Percentiles rank a stretch among this genome's conserved stretches.
Evolutionary conservation across 768 basidiomycete species (phyloP).

Genomic region (Lentinula sp.): DNA sequence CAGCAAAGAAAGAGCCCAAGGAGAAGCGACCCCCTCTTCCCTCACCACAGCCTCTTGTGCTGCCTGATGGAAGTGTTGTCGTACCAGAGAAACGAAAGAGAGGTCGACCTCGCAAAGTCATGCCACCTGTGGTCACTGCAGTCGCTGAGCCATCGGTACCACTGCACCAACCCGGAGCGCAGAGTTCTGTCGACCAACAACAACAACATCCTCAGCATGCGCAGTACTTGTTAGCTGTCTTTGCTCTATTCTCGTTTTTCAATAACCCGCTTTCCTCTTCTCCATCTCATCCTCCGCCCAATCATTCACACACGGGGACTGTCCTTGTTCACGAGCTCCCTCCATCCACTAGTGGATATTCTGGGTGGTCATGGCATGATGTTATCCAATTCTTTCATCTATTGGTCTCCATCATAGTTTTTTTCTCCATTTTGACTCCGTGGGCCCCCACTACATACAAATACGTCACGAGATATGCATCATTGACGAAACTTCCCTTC

Average conservation of each 20-base stretch:
- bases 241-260: slow-evolving; percentile 83
- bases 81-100: slow-evolving; percentile 78
- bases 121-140: slow-evolving; percentile 35
- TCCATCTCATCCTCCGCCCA: slow-evolving; percentile 13
- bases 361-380: slow-evolving; percentile 43
- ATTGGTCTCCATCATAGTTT: slow-evolving; percentile 55
- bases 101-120: slow-evolving; percentile 73
- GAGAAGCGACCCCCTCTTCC: slow-evolving; percentile 26
- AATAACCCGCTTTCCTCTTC: slow-evolving; percentile 56
- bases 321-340: slow-evolving; percentile 40
- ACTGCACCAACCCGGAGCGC: slow-evolving; percentile 1
- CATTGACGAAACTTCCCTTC: not conserved
- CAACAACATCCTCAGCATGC: slow-evolving; percentile 27
- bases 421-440: slow-evolving; percentile 48
- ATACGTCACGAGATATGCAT: not conserved
- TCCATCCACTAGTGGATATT: slow-evolving; percentile 6
- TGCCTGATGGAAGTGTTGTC: slow-evolving; percentile 20
- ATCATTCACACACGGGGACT: slow-evolving; percentile 52
- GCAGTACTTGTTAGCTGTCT: slow-evolving; percentile 78
- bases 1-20: slow-evolving; percentile 36
- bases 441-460: slow-evolving; percentile 19
- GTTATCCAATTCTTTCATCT: slow-evolving; percentile 62
- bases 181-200: not conserved
- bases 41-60: slow-evolving; percentile 17
- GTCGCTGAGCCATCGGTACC: slow-evolving; percentile 9